Evolutionary conservation across 345 rosid species (phyloP).

Genomic region (Hirschfeldia incana): DNA sequence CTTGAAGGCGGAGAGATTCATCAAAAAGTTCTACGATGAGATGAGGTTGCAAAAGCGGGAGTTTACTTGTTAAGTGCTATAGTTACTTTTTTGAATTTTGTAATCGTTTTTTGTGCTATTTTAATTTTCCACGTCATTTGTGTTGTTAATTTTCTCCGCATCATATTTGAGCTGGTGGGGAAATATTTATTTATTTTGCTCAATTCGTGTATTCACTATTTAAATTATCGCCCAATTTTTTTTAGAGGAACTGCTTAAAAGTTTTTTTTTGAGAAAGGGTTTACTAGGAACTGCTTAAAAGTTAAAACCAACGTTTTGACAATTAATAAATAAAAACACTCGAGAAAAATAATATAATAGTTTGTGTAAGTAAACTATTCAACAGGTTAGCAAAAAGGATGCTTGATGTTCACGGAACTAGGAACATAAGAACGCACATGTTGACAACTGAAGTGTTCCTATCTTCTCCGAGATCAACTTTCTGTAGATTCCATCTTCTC

Average conservation of each 20-base stretch:
- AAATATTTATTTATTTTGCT: not conserved
- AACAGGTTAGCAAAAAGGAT: not conserved
- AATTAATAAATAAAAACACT: too few relatives aligned
- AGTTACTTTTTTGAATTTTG: not conserved
- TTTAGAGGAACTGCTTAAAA: too few relatives aligned
- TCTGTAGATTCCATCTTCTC: not conserved
- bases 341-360: not conserved
- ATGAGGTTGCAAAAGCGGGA: constrained; percentile 66
- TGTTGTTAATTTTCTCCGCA: not conserved
- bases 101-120: not conserved
- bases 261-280: too few relatives aligned
- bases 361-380: not conserved
- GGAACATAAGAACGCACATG: not conserved
- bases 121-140: not conserved
- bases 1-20: constrained; percentile 74
- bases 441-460: not conserved
- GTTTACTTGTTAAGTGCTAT: constrained; percentile 24
- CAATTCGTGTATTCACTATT: not conserved
- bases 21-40: constrained; percentile 57
- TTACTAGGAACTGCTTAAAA: too few relatives aligned
- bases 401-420: not conserved
- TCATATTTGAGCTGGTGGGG: constrained; percentile 7
- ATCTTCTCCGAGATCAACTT: not conserved
- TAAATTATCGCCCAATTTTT: not conserved
- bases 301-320: too few relatives aligned